Evolutionary conservation across 306 rosid species (phyloP), one percentile per base, ranked within the genome.

Genomic region (Malus fusca): DNA sequence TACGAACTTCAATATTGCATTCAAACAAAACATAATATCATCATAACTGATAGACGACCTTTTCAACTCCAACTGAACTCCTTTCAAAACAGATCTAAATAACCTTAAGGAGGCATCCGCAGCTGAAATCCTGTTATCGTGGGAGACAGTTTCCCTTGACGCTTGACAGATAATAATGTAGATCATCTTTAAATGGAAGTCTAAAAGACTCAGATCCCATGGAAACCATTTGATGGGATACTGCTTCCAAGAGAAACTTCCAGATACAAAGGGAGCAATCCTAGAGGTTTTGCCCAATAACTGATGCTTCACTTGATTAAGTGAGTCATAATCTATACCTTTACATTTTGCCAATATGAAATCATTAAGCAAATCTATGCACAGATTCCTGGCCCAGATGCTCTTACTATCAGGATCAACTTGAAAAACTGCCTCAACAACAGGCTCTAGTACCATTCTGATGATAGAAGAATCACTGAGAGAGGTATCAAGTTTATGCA

Each of bases 211-310:
- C 79, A 87, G 76, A 82, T 93, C 84, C 97, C 97, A 88, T 15
- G 97, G 88, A 73, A 87, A 77, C 98, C 98, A 93, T 72, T 77
- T 93, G 26, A 93, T 76, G 26, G 79, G 78, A 70, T 79, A 75
- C 75, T 78, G 82, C 88, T 85, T 89, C 93, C 88, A 88, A 53
- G 81, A 86, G 82, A 80, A 82, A 69, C 73, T 86, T 28, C 78
- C 88, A 69, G 88, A 76, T 59, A 75, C 72, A 31, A 75, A 68
- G 85, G 72, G 62, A 69, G 78, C 83, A 31, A 10, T 63, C 65
- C 78, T 67, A 56, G 84, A 75, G 74, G 71, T 21, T 43, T 53
- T 53, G 55, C 66, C 66, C 56, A 82, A 66, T 73, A 76, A 80
- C 55, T 80, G 77, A 43, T 68, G 69, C 62, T 78, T 61, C 75